These are phyloP conservation scores for Cercospora sp. DNA, from an alignment of 2,329 filamentous ascomycete genomes.

Conservation along the genomic window DNA sequence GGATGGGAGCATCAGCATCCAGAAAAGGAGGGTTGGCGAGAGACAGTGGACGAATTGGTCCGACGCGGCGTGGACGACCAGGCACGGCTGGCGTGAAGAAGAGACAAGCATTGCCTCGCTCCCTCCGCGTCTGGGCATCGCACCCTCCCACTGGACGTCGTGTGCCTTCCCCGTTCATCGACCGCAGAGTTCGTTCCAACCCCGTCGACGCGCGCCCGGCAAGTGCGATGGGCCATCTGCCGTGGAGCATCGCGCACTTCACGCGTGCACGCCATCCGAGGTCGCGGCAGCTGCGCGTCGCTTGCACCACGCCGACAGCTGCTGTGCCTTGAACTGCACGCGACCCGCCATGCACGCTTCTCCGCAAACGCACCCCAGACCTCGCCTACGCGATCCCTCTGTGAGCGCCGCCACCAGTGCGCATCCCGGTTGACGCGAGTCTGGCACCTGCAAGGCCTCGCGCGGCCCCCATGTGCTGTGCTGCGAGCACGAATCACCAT, in stretches of 20 bases:
- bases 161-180: not conserved
- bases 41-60: not conserved
- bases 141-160: not conserved
- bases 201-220: not conserved
- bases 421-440: not conserved
- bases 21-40: not conserved
- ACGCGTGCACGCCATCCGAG: slow-evolving; percentile 2
- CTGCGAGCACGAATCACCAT: not conserved
- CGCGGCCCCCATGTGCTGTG: not conserved
- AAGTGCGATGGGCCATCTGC: not conserved
- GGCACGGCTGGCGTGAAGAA: not conserved
- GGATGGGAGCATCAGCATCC: not conserved
- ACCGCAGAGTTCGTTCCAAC: not conserved
- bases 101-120: not conserved
- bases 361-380: not conserved
- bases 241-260: not conserved
- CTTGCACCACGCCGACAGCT: not conserved
- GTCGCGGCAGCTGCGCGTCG: slow-evolving; percentile 2
- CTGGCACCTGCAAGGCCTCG: too few relatives aligned
- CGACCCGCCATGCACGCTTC: not conserved
- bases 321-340: not conserved
- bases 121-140: not conserved
- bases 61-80: too few relatives aligned
- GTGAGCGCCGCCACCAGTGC: not conserved
- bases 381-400: not conserved